Evolutionary conservation across 352 stramenopile genomes (phyloP).

Genomic region (Phytophthora nicotianae): DNA sequence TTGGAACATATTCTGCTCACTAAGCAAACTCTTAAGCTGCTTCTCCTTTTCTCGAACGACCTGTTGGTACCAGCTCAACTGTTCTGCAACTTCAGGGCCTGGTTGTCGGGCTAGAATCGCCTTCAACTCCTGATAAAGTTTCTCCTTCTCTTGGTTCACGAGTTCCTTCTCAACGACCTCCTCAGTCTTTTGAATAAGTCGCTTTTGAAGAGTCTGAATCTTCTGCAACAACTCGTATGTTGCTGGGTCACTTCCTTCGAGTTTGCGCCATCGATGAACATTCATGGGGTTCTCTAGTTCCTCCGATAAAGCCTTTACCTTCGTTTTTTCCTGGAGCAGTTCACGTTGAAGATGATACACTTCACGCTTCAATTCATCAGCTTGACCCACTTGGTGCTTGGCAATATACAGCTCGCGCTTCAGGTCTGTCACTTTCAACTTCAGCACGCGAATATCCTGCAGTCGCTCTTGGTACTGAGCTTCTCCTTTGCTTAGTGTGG

Average conservation of each 20-base stretch:
- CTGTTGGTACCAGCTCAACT: slow-evolving; percentile 95
- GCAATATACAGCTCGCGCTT: slow-evolving; percentile 92
- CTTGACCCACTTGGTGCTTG: slow-evolving; percentile 87
- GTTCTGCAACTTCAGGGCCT: slow-evolving; percentile 94
- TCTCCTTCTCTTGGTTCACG: slow-evolving; percentile 96
- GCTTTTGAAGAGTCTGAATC: slow-evolving; percentile 95
- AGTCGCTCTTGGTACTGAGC: slow-evolving; percentile 93
- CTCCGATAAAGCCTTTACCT: slow-evolving; percentile 95
- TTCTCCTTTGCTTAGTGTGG: slow-evolving; percentile 93
- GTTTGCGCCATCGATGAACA: slow-evolving; percentile 96
- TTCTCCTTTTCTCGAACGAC: slow-evolving; percentile 96
- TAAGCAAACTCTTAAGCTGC: slow-evolving; percentile 96
- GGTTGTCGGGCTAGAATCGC: slow-evolving; percentile 92
- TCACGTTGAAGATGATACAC: slow-evolving; percentile 92
- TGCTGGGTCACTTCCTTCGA: slow-evolving; percentile 96
- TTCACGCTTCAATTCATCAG: slow-evolving; percentile 90
- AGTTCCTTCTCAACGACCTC: slow-evolving; percentile 95
- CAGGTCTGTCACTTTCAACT: slow-evolving; percentile 95
- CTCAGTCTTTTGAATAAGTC: slow-evolving; percentile 96
- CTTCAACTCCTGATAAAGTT: slow-evolving; percentile 95
- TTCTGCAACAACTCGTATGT: slow-evolving; percentile 97
- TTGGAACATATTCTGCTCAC: slow-evolving; percentile 97
- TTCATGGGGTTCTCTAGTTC: slow-evolving; percentile 98
- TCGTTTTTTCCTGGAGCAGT: slow-evolving; percentile 95
- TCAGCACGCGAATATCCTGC: slow-evolving; percentile 94